Percentiles rank a stretch among this genome's conserved stretches.
Evolutionary conservation across 768 basidiomycete species (phyloP).

Genomic region (Leccinum broughii): DNA sequence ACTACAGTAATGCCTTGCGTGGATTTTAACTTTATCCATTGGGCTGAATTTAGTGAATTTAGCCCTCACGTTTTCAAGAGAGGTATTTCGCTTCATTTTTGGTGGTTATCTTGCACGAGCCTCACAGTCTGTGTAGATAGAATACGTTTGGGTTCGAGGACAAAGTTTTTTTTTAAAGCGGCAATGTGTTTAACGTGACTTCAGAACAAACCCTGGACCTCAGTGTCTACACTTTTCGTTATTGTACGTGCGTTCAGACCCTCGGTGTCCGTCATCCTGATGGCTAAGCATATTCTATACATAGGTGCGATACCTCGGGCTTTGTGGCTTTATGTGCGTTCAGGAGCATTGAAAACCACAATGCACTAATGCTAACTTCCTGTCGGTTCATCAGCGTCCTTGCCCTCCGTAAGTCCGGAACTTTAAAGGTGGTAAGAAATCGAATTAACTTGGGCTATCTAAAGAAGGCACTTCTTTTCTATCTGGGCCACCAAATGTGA

Average conservation of each 20-base stretch:
- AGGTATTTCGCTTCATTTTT: slow-evolving; percentile 7
- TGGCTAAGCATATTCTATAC: not conserved
- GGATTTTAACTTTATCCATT: not conserved
- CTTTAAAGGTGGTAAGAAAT: not conserved
- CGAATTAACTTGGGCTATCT: not conserved
- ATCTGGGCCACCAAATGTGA: slow-evolving; percentile 10
- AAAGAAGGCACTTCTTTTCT: slow-evolving; percentile 14
- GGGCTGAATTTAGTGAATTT: not conserved
- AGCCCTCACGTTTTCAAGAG: slow-evolving; percentile 13
- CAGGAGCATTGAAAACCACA: not conserved
- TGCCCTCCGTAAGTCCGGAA: not conserved
- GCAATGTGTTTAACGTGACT: not conserved
- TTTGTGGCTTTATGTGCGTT: not conserved
- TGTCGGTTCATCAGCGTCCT: not conserved
- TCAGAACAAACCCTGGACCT: slow-evolving; percentile 10
- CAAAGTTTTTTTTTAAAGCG: not conserved
- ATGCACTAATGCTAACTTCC: not conserved
- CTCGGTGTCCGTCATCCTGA: not conserved
- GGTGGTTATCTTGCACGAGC: not conserved
- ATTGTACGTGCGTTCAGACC: slow-evolving; percentile 12
- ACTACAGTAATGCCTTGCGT: not conserved
- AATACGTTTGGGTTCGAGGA: slow-evolving; percentile 17
- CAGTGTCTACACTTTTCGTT: slow-evolving; percentile 11
- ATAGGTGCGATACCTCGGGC: not conserved
- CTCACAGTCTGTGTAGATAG: not conserved